These are phyloP conservation scores for Penicillium paneum DNA, from an alignment of 2,329 filamentous ascomycete genomes.

Conservation along the genomic window DNA sequence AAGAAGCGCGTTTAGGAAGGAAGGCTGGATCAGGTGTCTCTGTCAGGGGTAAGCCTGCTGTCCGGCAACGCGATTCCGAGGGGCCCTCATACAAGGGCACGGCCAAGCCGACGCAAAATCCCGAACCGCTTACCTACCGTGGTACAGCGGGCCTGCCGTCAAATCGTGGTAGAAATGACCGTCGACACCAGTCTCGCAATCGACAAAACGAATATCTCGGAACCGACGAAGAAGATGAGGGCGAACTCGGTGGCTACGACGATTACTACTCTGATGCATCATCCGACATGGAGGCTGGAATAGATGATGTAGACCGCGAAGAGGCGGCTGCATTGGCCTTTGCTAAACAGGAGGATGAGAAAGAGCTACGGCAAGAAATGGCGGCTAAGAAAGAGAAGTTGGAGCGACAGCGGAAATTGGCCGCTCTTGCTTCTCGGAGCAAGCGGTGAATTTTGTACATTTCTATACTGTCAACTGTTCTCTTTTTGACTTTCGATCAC, in stretches of 20 bases:
- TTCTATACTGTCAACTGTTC: background rate
- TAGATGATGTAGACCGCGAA: slow-evolving; percentile 46
- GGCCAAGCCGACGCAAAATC: slow-evolving; percentile 29
- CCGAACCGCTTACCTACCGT: slow-evolving; percentile 35
- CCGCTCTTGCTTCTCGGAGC: slow-evolving; percentile 35
- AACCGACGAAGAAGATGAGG: slow-evolving; percentile 50
- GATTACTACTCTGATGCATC: slow-evolving; percentile 46
- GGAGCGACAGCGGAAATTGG: slow-evolving; percentile 44
- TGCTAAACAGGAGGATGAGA: slow-evolving; percentile 47
- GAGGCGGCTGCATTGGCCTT: slow-evolving; percentile 41
- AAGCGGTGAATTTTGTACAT: slow-evolving; percentile 24
- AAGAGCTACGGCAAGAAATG: slow-evolving; percentile 44
- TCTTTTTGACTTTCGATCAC: background rate
- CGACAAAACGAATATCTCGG: slow-evolving; percentile 44
- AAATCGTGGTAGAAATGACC: slow-evolving; percentile 26
- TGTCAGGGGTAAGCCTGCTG: slow-evolving; percentile 21
- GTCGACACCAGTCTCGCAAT: slow-evolving; percentile 26
- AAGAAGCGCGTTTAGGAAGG: slow-evolving; percentile 33
- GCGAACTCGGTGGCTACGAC: slow-evolving; percentile 39
- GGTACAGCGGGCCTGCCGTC: slow-evolving; percentile 42
- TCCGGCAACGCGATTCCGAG: slow-evolving; percentile 34
- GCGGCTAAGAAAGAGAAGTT: slow-evolving; percentile 47
- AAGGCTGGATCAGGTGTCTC: slow-evolving; percentile 23
- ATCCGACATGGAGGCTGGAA: slow-evolving; percentile 52
- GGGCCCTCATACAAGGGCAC: slow-evolving; percentile 40